phyloP scores from a whole-genome alignment of 495 filamentous ascomycete genomes.

The Geoglossum glabrum region DNA sequence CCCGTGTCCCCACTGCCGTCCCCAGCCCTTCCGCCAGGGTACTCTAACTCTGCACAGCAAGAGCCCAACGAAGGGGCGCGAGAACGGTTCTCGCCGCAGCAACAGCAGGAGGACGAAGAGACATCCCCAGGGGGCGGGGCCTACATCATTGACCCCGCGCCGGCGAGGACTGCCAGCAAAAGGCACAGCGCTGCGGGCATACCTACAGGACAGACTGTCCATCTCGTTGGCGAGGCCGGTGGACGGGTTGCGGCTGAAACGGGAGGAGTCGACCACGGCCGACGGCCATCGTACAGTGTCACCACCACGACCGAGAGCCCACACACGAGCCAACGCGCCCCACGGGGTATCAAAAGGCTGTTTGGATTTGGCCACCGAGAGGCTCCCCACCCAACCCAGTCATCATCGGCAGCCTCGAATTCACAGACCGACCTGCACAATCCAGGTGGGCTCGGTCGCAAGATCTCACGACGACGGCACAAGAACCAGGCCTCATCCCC shows the following conservation, averaged over 20 bases:
- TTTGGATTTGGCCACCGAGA: neutral
- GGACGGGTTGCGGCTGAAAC: conserved; percentile 1
- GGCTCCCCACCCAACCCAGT: neutral
- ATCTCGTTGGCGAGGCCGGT: neutral
- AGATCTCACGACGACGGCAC: neutral
- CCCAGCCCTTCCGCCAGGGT: neutral
- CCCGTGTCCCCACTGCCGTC: neutral
- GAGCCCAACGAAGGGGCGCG: neutral
- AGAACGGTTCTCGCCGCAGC: neutral
- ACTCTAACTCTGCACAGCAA: neutral
- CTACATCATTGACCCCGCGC: neutral
- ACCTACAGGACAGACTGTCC: neutral
- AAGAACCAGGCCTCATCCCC: neutral
- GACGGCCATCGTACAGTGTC: neutral
- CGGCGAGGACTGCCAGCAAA: neutral
- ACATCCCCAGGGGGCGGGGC: neutral
- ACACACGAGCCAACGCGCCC: neutral
- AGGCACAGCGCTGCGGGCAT: neutral
- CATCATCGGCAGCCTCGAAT: neutral
- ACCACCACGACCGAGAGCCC: neutral
- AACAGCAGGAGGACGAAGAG: neutral
- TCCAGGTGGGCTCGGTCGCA: neutral
- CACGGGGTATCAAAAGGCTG: neutral
- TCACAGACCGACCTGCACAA: neutral
- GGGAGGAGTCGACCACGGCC: neutral